phyloP scores from a whole-genome alignment of 2,329 filamentous ascomycete genomes.

The Penicillium aurantiogriseum region DNA sequence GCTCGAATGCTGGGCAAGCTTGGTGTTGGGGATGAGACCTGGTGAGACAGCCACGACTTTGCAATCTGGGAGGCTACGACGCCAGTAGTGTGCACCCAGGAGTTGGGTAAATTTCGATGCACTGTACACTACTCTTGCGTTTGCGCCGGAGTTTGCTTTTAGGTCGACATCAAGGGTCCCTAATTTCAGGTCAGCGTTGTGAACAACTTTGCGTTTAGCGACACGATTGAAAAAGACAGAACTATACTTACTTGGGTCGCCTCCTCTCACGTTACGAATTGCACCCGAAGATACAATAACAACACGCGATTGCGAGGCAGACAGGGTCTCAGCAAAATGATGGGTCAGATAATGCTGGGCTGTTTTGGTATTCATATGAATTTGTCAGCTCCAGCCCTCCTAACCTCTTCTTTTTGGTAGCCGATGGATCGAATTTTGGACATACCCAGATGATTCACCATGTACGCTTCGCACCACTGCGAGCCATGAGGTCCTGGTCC shows the following conservation, averaged over 20 bases:
- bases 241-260: constrained; percentile 20
- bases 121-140: constrained; percentile 21
- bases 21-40: constrained; percentile 22
- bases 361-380: neutral
- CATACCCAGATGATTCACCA: constrained; percentile 28
- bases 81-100: constrained; percentile 27
- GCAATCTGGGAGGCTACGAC: constrained; percentile 22
- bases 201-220: neutral
- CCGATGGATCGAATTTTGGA: neutral
- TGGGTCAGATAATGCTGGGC: constrained; percentile 26
- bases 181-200: constrained; percentile 2
- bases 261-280: constrained; percentile 21
- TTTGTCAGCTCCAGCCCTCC: neutral
- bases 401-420: neutral
- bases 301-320: constrained; percentile 21
- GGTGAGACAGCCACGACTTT: constrained; percentile 26
- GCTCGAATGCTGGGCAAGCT: constrained; percentile 15
- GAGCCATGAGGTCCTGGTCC: constrained; percentile 25
- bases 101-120: constrained; percentile 27
- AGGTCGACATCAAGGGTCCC: constrained; percentile 25
- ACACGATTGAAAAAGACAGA: neutral
- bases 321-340: constrained; percentile 17
- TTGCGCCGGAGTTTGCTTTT: constrained; percentile 24
- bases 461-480: constrained; percentile 23
- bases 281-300: constrained; percentile 27